Evolutionary conservation across 2,329 filamentous ascomycete genomes (phyloP), one percentile per base, ranked within the genome.

Genomic region (Pestalotiopsis sp.): DNA sequence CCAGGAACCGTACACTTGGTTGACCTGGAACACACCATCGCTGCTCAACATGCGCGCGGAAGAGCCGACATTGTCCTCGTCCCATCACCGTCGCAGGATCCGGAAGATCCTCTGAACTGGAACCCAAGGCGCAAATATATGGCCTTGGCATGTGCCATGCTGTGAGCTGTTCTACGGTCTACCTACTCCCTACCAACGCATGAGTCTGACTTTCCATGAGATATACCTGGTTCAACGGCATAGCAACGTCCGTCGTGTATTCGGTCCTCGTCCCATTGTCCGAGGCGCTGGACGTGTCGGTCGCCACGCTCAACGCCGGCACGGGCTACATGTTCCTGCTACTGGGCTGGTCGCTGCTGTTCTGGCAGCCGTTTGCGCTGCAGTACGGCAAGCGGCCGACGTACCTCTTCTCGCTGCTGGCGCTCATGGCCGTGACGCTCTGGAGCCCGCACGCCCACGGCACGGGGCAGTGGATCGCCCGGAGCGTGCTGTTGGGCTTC

Each of bases 41-140:
- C 71, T 1, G 74, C 78, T 58, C 75, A 72, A 6, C 82, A 82
- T 69, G 76, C 78, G 3, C 69, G 69, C n/a, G 71, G 72, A 25
- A 73, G 75, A 9, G 74, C 73, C 39, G 81, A 85, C 63, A 84
- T 86, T 66, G 84, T 88, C 20, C 77, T 88, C 12, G 80, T 87
- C 9, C 86, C 86, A 1, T 79, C 80, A 0, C 86, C 86, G 1
- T 84, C 83, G 0, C 75, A 77, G 12, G 84, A 88, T 69, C 83
- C 85, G 4, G 84, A 86, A 57, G 86, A 88, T 69, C 86, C 86
- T 2, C 77, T 89, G 41, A 88, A 85, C 69, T 86, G 85, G 85
- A 71, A 70, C 23, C 71, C 74, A n/a, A 69, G 75, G 20, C 75
- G 76, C 69, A 78, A 78, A 70, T 68, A 72, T 13, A 65, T 76